Conservation (phyloP, 192 early-diverging fungal genomes). For the Geosiphon pyriformis region DNA sequence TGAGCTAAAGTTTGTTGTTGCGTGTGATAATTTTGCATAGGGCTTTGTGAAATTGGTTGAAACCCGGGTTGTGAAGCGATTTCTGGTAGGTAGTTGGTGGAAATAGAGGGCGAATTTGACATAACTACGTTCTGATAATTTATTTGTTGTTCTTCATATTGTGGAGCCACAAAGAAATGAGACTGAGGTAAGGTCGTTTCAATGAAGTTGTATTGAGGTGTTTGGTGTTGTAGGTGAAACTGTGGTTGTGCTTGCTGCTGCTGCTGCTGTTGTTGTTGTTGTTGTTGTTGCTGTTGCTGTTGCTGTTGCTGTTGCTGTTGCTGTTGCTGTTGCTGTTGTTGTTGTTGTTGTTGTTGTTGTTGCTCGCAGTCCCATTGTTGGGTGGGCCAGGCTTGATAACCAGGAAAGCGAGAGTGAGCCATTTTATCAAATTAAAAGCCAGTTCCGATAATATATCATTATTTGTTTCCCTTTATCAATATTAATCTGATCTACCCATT, state of each 20-base stretch:
- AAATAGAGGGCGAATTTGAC: neutral
- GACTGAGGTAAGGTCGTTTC: neutral
- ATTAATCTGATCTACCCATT: too few species aligned
- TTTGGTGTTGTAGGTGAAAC: neutral
- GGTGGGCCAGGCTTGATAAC: neutral
- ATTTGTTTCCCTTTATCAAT: too few species aligned
- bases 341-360: slow-evolving; percentile 16
- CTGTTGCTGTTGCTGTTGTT: neutral
- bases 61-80: neutral
- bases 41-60: neutral
- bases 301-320: neutral
- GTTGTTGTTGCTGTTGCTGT: slow-evolving; percentile 11
- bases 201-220: neutral
- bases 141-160: neutral
- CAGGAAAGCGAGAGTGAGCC: neutral
- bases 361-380: neutral
- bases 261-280: neutral
- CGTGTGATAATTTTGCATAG: neutral
- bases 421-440: too few species aligned
- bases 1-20: neutral
- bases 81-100: neutral
- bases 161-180: neutral
- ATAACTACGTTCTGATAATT: neutral
- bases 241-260: neutral
- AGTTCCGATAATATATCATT: too few species aligned